These are phyloP conservation scores for Funneliformis caledonium DNA, from an alignment of 371 early-diverging fungal genomes.

Conservation along the genomic window DNA sequence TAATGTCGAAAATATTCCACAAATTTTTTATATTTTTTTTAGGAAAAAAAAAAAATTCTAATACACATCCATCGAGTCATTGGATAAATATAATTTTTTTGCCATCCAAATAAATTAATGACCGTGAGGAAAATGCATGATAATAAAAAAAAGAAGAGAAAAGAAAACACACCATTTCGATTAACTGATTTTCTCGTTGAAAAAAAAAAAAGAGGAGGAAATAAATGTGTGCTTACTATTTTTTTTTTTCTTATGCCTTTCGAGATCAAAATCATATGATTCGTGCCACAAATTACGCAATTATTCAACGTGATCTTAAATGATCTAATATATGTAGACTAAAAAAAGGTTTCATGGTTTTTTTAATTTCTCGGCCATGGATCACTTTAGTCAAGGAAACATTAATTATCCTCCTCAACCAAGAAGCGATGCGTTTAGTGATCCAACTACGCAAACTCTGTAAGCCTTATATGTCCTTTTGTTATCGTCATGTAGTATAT, in stretches of 20 bases:
- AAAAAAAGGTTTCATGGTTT: no score
- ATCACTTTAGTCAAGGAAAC: neutral
- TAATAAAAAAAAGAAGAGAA: neutral
- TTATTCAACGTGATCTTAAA: no score
- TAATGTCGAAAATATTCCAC: no score
- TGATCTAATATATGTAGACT: no score
- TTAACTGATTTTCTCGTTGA: neutral
- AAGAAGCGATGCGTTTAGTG: neutral
- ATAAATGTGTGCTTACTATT: neutral
- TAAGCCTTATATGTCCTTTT: neutral
- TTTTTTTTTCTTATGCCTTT: conserved; percentile 1
- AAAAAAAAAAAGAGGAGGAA: conserved; percentile 2
- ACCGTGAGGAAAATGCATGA: neutral
- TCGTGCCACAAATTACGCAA: neutral
- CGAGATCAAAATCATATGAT: neutral
- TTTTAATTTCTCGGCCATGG: neutral
- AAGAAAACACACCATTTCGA: conserved; percentile 5
- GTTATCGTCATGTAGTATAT: neutral
- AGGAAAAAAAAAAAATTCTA: neutral
- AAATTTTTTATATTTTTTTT: neutral
- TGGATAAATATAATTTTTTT: neutral
- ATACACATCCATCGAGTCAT: neutral
- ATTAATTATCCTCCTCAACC: neutral
- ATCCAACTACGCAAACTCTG: neutral
- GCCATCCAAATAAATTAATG: neutral